Base-by-base conservation (phyloP, 306 rosid species). In the Rubus idaeus region DNA sequence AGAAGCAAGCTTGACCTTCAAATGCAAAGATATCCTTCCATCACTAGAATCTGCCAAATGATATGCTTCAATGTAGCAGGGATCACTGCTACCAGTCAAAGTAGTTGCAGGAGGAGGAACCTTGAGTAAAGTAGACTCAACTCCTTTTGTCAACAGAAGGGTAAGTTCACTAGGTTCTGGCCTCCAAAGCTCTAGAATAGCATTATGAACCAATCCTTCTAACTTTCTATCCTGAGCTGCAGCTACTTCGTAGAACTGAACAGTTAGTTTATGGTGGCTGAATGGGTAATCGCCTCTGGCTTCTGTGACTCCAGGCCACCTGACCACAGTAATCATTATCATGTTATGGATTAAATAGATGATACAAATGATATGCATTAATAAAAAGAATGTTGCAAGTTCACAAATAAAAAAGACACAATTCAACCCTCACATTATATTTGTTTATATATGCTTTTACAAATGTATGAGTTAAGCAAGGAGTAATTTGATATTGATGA, bases 241-340 rank as follows among this genome's bases (percentile, higher is more conserved):
- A 88, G 97, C 82, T 78, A 91, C 92, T 91, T 95, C 99, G 82
- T 92, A 95, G 82, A 95, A 92, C 74, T 92, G 98, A 80, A 92
- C 99, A 66, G 97, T 92, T 85, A 95, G 90, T 85, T 95, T 95
- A 86, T 95, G 99, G 87, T 95, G 99, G 88, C 99, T 95, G 87
- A 95, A 95, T 61, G 99, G 99, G 83, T 95, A 95, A 83, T 95
- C 99, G 71, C 98, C 99, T 86, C 98, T 88, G 80, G 97, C 97
- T 75, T 84, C 90, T 79, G 96, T 89, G 74, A 95, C 97, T 79
- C 96, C 98, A 4, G 92, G 81, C 99, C 99, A 95, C 87, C 99
- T 95, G 94, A 77, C 21, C 67, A 84, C 79, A 80, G 52, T 77
- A 77, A 76, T 69, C 8, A 42, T 42, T 5, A 62, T 68, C 40